Conservation (phyloP, 306 rosid species). For the Lathyrus oleraceus region DNA sequence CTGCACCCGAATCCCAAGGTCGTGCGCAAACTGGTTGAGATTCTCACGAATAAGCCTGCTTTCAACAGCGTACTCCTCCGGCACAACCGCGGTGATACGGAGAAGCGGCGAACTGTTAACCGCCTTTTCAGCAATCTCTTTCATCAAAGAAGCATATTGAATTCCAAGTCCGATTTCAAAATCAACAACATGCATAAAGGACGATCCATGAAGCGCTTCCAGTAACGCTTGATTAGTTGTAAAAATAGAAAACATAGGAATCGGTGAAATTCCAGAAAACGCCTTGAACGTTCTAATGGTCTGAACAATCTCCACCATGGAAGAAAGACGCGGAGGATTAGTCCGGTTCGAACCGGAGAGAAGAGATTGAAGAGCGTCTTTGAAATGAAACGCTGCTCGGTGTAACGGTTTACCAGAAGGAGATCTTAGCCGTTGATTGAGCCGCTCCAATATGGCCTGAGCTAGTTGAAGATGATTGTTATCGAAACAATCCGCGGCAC, state of each 20-base stretch:
- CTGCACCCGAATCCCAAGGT: slow-evolving; percentile 68
- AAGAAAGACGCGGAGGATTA: slow-evolving; percentile 45
- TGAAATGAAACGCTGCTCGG: slow-evolving; percentile 76
- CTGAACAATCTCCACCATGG: slow-evolving; percentile 74
- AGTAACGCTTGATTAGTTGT: slow-evolving; percentile 86
- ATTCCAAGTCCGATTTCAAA: slow-evolving; percentile 86
- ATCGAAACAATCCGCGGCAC: slow-evolving; percentile 80
- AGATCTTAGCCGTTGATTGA: slow-evolving; percentile 58
- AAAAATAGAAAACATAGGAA: slow-evolving; percentile 83
- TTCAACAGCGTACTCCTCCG: slow-evolving; percentile 68
- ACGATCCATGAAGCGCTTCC: slow-evolving; percentile 57
- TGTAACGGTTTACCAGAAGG: slow-evolving; percentile 60
- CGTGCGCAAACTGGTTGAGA: slow-evolving; percentile 71
- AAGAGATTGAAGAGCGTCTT: slow-evolving; percentile 70
- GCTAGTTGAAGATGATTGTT: slow-evolving; percentile 60
- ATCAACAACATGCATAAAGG: slow-evolving; percentile 67
- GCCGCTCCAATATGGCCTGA: slow-evolving; percentile 68
- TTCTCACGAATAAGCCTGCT: slow-evolving; percentile 62
- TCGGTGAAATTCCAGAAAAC: slow-evolving; percentile 72
- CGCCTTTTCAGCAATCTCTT: slow-evolving; percentile 67
- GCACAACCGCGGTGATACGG: slow-evolving; percentile 74
- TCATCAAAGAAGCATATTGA: slow-evolving; percentile 87
- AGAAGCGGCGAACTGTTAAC: slow-evolving; percentile 44
- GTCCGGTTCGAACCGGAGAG: slow-evolving; percentile 53
- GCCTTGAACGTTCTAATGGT: slow-evolving; percentile 66